Conservation (phyloP, 1,139 yeast genomes). For the Meyerozyma guilliermondii region DNA sequence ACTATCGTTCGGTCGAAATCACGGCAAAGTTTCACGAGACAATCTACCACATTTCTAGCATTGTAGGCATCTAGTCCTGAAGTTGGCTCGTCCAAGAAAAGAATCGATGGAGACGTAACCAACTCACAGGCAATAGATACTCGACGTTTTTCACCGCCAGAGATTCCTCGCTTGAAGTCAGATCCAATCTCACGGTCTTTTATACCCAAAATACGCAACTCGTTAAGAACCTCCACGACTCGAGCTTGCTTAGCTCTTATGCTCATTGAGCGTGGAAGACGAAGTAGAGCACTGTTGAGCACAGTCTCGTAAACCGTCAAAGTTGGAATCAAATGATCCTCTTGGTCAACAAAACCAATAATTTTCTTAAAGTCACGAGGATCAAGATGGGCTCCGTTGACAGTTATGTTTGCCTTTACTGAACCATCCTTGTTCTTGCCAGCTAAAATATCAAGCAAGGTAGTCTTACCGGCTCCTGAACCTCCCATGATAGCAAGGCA, state of each 20-base stretch:
- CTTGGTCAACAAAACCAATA: conserved; percentile 97
- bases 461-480: conserved; percentile 97
- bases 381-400: conserved; percentile 59
- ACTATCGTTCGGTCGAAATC: conserved; percentile 82
- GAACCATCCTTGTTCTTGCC: conserved; percentile 77
- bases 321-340: conserved; percentile 85
- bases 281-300: conserved; percentile 79
- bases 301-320: conserved; percentile 95
- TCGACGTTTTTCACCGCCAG: conserved; percentile 90
- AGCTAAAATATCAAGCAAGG: conserved; percentile 84
- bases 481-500: conserved; percentile 97
- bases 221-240: conserved; percentile 80
- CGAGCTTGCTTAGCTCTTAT: conserved; percentile 66
- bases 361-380: conserved; percentile 53
- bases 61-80: conserved; percentile 93
- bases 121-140: conserved; percentile 88
- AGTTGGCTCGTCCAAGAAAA: conserved; percentile 86
- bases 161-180: conserved; percentile 85
- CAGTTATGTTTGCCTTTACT: conserved; percentile 58
- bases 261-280: conserved; percentile 80
- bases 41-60: conserved; percentile 86
- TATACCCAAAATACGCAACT: conserved; percentile 75
- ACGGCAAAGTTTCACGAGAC: conserved; percentile 72
- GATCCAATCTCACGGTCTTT: conserved; percentile 87
- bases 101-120: conserved; percentile 77